Conservation (phyloP, 345 rosid species). For the Syzygium grande region DNA sequence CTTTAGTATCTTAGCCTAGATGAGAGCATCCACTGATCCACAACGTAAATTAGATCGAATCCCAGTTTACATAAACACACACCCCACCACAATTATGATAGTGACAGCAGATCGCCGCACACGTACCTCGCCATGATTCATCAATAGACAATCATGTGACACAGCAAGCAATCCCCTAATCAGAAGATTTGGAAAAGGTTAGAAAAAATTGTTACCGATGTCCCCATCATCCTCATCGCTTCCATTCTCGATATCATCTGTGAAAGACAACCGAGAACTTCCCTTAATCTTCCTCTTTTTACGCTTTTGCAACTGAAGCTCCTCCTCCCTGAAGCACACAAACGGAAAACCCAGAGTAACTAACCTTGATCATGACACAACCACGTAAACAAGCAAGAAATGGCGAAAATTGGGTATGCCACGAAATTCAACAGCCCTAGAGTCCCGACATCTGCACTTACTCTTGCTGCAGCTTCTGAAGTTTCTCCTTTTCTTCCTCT, state of each 20-base stretch:
- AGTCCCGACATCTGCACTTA: conserved; percentile 17
- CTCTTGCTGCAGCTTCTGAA: conserved; percentile 89
- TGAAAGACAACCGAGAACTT: conserved; percentile 70
- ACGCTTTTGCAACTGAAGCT: conserved; percentile 77
- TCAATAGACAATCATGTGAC: background rate
- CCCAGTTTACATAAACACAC: background rate
- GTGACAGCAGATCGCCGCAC: background rate
- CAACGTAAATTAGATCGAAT: background rate
- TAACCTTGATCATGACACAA: background rate
- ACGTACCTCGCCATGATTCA: background rate
- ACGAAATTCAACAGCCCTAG: background rate
- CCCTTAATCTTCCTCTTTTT: conserved; percentile 84
- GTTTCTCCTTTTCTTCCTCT: conserved; percentile 98
- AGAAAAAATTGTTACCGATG: conserved; percentile 25
- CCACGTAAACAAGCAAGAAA: background rate
- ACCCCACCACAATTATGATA: background rate
- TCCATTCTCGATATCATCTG: conserved; percentile 72
- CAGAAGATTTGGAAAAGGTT: background rate
- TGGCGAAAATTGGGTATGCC: background rate
- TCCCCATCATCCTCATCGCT: conserved; percentile 67
- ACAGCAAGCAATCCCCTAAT: background rate
- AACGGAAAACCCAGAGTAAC: background rate
- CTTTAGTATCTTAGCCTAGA: background rate
- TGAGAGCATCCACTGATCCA: background rate
- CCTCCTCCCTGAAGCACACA: conserved; percentile 65